Evolutionary conservation across 352 stramenopile genomes (phyloP).

Genomic region (Globisporangium emineosum): DNA sequence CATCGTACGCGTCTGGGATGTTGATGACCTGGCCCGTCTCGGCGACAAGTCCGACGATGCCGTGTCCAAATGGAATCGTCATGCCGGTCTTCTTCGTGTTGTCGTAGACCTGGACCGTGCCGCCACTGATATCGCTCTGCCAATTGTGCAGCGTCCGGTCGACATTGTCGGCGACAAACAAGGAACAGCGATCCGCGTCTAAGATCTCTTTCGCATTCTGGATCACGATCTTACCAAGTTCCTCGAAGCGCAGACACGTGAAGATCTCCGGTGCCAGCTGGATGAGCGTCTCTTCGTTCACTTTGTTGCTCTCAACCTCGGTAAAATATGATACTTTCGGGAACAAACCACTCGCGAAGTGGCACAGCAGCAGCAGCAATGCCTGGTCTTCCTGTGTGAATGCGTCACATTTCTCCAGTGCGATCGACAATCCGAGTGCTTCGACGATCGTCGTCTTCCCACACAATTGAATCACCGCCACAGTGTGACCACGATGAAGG

Average conservation of each 20-base stretch:
- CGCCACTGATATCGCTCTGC: conserved; percentile 70
- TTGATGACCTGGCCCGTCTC: conserved; percentile 66
- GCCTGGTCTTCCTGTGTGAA: conserved; percentile 62
- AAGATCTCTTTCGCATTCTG: conserved; percentile 73
- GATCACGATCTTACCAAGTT: conserved; percentile 75
- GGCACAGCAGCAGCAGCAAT: conserved; percentile 42
- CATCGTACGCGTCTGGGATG: conserved; percentile 70
- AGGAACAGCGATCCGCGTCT: conserved; percentile 68
- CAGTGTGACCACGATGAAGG: conserved; percentile 27
- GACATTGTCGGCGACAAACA: conserved; percentile 62
- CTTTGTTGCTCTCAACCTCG: conserved; percentile 77
- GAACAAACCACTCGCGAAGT: conserved; percentile 63
- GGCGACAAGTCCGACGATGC: conserved; percentile 68
- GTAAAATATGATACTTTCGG: conserved; percentile 77
- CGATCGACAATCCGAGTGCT: conserved; percentile 57
- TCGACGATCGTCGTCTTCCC: conserved; percentile 58
- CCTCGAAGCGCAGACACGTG: conserved; percentile 75
- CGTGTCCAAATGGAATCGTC: conserved; percentile 69
- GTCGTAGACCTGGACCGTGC: conserved; percentile 51
- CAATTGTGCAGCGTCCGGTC: conserved; percentile 62
- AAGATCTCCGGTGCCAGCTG: conserved; percentile 74
- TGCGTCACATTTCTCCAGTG: conserved; percentile 53
- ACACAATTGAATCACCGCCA: conserved; percentile 61
- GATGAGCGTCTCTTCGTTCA: conserved; percentile 78
- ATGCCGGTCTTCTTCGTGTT: conserved; percentile 37